A percentile compares a stretch with the other conserved stretches of the same genome.
Conservation (phyloP, 305 asterid genomes). For the Nicotiana rustica region DNA sequence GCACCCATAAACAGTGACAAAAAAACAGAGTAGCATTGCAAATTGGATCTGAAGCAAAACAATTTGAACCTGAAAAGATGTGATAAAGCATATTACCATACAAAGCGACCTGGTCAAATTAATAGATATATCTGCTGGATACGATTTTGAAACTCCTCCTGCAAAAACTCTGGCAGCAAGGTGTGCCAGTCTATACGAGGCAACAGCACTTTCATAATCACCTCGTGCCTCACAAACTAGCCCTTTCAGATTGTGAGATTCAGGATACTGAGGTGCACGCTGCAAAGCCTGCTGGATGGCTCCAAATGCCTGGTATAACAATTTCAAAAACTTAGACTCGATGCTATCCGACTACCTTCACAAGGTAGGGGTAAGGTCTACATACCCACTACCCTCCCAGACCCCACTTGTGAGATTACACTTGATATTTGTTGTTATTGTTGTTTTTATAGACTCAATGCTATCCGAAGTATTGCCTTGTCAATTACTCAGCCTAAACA, state of each 20-base stretch:
- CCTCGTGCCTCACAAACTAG: constrained; percentile 85
- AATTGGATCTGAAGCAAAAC: constrained; percentile 32
- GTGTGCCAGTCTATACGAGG: constrained; percentile 83
- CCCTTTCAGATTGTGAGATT: constrained; percentile 92
- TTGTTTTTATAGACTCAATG: not conserved
- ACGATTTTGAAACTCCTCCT: constrained; percentile 55
- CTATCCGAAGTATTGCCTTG: not conserved
- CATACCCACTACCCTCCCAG: too few relatives aligned
- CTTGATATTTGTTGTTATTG: too few relatives aligned
- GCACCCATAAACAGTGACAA: not conserved
- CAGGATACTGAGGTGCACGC: constrained; percentile 92
- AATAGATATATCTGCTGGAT: constrained; percentile 61
- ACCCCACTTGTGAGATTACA: too few relatives aligned
- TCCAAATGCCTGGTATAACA: constrained; percentile 72
- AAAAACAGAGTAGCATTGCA: constrained; percentile 30
- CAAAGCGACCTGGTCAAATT: constrained; percentile 90
- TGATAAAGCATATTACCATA: constrained; percentile 57
- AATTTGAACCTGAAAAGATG: constrained; percentile 36
- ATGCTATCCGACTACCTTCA: not conserved
- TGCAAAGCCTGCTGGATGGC: constrained; percentile 88
- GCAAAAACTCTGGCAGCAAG: constrained; percentile 60
- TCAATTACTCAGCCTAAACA: not conserved
- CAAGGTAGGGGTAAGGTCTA: too few relatives aligned
- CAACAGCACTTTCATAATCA: constrained; percentile 80
- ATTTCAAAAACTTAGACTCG: constrained; percentile 22